These are phyloP conservation scores for Polyrhizophydium stewartii DNA, from an alignment of 371 early-diverging fungal genomes.

Conservation along the genomic window DNA sequence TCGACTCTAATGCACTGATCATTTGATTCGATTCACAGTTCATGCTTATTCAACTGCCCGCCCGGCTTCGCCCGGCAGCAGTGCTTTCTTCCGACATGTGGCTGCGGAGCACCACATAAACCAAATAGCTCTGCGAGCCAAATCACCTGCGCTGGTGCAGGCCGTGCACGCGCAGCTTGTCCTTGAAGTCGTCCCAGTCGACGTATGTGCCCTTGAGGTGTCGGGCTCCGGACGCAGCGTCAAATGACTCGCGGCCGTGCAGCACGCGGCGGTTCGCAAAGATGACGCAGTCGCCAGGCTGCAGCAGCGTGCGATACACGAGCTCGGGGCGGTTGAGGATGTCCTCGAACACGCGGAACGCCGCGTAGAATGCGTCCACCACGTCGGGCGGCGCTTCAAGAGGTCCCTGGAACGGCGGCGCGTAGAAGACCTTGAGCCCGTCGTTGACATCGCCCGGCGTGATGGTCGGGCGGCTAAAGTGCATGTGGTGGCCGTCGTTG, in stretches of 20 bases:
- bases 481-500: slow-evolving; percentile 68
- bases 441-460: slow-evolving; percentile 42
- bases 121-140: no score
- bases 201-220: slow-evolving; percentile 81
- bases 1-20: background rate
- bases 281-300: slow-evolving; percentile 70
- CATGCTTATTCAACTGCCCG: no score
- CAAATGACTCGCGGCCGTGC: slow-evolving; percentile 79
- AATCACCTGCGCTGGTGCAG: no score
- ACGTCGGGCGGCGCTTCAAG: slow-evolving; percentile 40
- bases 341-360: slow-evolving; percentile 62
- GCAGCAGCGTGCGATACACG: slow-evolving; percentile 60
- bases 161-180: slow-evolving; percentile 30
- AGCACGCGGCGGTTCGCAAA: slow-evolving; percentile 82
- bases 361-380: slow-evolving; percentile 62
- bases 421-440: slow-evolving; percentile 61
- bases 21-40: background rate
- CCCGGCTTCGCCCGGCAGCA: no score
- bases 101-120: no score
- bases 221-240: slow-evolving; percentile 63
- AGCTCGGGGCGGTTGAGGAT: slow-evolving; percentile 56
- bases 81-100: no score
- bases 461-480: slow-evolving; percentile 69
- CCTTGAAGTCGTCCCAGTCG: slow-evolving; percentile 75
- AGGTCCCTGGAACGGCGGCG: slow-evolving; percentile 90